Evolutionary conservation across 192 early-diverging fungal genomes (phyloP), one percentile per base, ranked within the genome.

Genomic region (Rhizophlyctis rosea): DNA sequence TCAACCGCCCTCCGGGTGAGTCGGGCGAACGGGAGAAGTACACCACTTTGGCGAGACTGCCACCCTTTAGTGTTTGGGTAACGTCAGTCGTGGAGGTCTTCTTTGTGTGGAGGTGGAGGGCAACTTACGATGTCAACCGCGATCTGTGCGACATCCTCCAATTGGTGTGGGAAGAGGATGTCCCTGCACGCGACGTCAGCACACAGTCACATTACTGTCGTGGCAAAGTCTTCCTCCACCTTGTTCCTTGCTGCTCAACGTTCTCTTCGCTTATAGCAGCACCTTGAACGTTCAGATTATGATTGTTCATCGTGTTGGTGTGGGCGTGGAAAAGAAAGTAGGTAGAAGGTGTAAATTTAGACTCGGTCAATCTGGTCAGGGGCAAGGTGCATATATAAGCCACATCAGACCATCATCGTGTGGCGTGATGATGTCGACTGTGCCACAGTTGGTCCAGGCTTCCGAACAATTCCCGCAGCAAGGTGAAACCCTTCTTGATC

Each of bases 111-210:
- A 1, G 31, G 16, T 25, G 36, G 31, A 0, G 4, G 24, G 21
- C 13, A 24, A 63, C 79, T 73, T 84, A 92, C 90, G 68, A 81
- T 78, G 56, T 97, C 94, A 54, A 97, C 87, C 24, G 94, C 92
- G 59, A 97, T 89, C 53, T 92, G 90, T 18, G 90, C 81, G 34
- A 92, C 86, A 55, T 89, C 86, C 36, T 89, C 90, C 14, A 68
- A 71, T 63, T 92, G 92, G 75, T 95, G 88, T 21, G 94, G 94
- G 49, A 97, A 78, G 21, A 90, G 70, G 50, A 94, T 97, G 71
- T 95, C 92, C 65, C 85, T 84, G 44, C 52, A 52, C 14, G 53
- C 29, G 24, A 39, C 1, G 54, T 7, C 35, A 55, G 47, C 5
- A 21, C 52, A 14, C 23, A 24, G 27, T 1, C 24, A 30, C 3